These are phyloP conservation scores for Aspergillus coremiiformis DNA, from an alignment of 495 filamentous ascomycete species.

Conservation along the genomic window DNA sequence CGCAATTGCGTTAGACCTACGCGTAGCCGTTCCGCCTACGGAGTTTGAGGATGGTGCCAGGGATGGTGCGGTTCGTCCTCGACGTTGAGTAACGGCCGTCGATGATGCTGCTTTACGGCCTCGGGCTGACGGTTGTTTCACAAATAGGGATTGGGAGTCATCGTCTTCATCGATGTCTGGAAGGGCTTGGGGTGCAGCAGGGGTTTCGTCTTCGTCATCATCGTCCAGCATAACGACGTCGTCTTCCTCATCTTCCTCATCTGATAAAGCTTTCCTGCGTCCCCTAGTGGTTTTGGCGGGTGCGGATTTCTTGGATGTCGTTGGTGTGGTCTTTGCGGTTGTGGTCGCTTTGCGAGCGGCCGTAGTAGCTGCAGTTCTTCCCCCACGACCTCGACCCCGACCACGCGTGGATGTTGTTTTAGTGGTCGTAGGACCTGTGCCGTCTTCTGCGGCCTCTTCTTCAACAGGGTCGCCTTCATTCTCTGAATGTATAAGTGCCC, in stretches of 20 bases:
- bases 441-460: slow-evolving; percentile 41
- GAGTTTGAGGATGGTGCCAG: slow-evolving; percentile 41
- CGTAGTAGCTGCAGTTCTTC: slow-evolving; percentile 35
- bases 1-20: slow-evolving; percentile 17
- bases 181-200: slow-evolving; percentile 21
- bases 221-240: slow-evolving; percentile 57
- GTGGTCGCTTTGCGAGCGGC: slow-evolving; percentile 37
- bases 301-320: slow-evolving; percentile 31
- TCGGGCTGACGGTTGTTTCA: slow-evolving; percentile 42
- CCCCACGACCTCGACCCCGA: slow-evolving; percentile 44
- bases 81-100: slow-evolving; percentile 24
- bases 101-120: slow-evolving; percentile 20
- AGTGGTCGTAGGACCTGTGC: slow-evolving; percentile 22
- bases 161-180: slow-evolving; percentile 30
- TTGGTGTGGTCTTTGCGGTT: slow-evolving; percentile 32
- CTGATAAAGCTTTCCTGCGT: slow-evolving; percentile 43
- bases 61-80: slow-evolving; percentile 31
- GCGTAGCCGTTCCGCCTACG: slow-evolving; percentile 31
- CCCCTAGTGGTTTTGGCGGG: slow-evolving; percentile 32
- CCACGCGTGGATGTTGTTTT: slow-evolving; percentile 36
- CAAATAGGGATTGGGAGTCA: slow-evolving; percentile 46
- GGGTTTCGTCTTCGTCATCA: slow-evolving; percentile 50
- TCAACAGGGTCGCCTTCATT: slow-evolving; percentile 41
- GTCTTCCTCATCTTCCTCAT: slow-evolving; percentile 51
- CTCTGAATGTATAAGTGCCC: slow-evolving; percentile 55